Percentiles rank a stretch among this genome's conserved stretches.
Evolutionary conservation across 306 rosid genomes (phyloP).

Genomic region (Senna siamea): DNA sequence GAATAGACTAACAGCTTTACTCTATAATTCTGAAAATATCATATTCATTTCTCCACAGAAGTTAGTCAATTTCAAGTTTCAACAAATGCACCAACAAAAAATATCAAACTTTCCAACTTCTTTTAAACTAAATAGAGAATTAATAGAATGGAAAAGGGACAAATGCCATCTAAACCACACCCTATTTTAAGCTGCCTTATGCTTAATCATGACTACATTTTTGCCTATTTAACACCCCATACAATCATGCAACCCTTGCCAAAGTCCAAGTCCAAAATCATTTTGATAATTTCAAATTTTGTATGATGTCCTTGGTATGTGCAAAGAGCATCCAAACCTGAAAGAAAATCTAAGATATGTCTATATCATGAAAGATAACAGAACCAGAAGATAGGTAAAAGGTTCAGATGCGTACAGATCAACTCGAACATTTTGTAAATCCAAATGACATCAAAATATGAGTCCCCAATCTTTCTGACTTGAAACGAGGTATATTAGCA

Average conservation of each 20-base stretch:
- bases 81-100: conserved; percentile 22
- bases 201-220: background rate
- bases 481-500: conserved; percentile 26
- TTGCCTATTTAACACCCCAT: background rate
- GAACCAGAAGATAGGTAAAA: conserved; percentile 29
- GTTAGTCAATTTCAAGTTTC: conserved; percentile 23
- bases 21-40: conserved; percentile 31
- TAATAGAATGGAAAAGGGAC: background rate
- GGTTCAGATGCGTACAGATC: conserved; percentile 43
- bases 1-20: conserved; percentile 14
- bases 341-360: conserved; percentile 22
- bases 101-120: background rate
- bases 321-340: conserved; percentile 39
- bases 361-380: conserved; percentile 30
- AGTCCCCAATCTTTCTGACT: conserved; percentile 41
- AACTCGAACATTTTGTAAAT: conserved; percentile 43
- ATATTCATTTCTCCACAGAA: conserved; percentile 33
- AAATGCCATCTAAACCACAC: background rate
- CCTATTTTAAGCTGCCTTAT: background rate
- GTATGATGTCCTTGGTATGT: conserved; percentile 22
- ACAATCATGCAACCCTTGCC: conserved; percentile 29
- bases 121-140: conserved; percentile 7
- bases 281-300: conserved; percentile 19
- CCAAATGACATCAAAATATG: conserved; percentile 45
- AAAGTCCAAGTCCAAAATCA: conserved; percentile 11